Evolutionary conservation across 2,329 filamentous ascomycete genomes (phyloP).

Genomic region (Falciphora oryzae): DNA sequence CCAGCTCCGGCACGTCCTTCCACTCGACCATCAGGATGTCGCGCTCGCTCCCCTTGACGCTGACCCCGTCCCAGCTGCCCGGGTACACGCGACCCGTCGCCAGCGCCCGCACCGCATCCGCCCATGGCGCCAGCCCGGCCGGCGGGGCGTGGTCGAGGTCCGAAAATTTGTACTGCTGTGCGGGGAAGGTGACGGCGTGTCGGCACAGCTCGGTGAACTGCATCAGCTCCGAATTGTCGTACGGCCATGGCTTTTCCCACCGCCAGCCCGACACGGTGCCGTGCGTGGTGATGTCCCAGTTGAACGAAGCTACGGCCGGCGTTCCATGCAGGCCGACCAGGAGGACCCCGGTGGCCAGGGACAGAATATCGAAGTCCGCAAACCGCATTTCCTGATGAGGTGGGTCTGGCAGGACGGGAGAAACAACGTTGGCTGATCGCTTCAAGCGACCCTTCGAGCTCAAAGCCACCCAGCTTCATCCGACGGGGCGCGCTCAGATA

Average conservation of each 20-base stretch:
- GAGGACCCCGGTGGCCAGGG: neutral
- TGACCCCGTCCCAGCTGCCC: constrained; percentile 36
- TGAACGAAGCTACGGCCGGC: constrained; percentile 11
- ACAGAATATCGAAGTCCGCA: neutral
- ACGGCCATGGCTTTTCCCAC: constrained; percentile 26
- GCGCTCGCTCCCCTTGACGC: constrained; percentile 31
- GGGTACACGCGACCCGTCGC: constrained; percentile 25
- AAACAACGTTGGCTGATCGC: too few relatives aligned
- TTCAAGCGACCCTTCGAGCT: too few relatives aligned
- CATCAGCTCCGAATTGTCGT: constrained; percentile 22
- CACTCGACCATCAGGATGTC: constrained; percentile 34
- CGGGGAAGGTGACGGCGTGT: constrained; percentile 21
- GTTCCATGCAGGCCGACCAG: neutral
- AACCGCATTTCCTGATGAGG: neutral
- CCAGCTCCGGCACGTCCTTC: constrained; percentile 25
- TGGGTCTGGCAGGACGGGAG: too few relatives aligned
- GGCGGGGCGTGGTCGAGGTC: constrained; percentile 18
- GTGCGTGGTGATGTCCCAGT: constrained; percentile 24
- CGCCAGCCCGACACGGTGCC: constrained; percentile 24
- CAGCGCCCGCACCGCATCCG: constrained; percentile 21
- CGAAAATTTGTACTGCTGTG: constrained; percentile 23
- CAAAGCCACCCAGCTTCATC: fast-evolving
- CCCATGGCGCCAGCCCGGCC: constrained; percentile 23
- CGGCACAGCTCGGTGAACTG: constrained; percentile 25
- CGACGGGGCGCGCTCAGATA: too few relatives aligned